Evolutionary conservation across 495 filamentous ascomycete genomes (phyloP).

Genomic region (Xylaria palmicola): DNA sequence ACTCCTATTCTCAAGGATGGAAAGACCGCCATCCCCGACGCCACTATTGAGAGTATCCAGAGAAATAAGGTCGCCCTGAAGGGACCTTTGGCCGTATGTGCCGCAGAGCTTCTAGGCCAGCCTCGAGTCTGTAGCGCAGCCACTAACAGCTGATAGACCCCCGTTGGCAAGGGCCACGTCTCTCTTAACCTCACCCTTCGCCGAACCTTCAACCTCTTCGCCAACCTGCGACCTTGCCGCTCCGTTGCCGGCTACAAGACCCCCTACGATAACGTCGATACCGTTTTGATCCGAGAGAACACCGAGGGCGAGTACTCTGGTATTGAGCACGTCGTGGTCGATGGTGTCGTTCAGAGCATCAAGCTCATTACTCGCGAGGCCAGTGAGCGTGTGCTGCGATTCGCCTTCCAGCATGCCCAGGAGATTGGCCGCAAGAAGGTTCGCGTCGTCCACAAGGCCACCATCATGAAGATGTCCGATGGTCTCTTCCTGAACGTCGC

Average conservation of each 20-base stretch:
- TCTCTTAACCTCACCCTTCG: constrained; percentile 98
- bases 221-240: constrained; percentile 96
- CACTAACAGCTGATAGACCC: constrained; percentile 60
- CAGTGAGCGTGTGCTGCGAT: constrained; percentile 89
- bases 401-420: constrained; percentile 96
- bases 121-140: not conserved
- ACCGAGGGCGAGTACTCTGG: constrained; percentile 99
- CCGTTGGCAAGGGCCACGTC: constrained; percentile 97
- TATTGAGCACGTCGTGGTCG: constrained; percentile 97
- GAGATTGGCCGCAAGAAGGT: constrained; percentile 92
- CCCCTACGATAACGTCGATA: constrained; percentile 96
- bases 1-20: constrained; percentile 89
- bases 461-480: constrained; percentile 99
- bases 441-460: constrained; percentile 96
- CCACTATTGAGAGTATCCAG: constrained; percentile 84
- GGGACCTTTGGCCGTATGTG: constrained; percentile 88
- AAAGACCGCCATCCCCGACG: constrained; percentile 86
- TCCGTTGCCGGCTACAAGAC: constrained; percentile 97
- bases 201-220: constrained; percentile 98
- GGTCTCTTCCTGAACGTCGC: constrained; percentile 93
- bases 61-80: constrained; percentile 96
- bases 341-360: constrained; percentile 97
- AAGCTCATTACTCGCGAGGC: constrained; percentile 96
- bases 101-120: not conserved
- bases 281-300: constrained; percentile 97